Conservation (phyloP, 805 yeast species). For the Sugiyamaella marilandica region DNA sequence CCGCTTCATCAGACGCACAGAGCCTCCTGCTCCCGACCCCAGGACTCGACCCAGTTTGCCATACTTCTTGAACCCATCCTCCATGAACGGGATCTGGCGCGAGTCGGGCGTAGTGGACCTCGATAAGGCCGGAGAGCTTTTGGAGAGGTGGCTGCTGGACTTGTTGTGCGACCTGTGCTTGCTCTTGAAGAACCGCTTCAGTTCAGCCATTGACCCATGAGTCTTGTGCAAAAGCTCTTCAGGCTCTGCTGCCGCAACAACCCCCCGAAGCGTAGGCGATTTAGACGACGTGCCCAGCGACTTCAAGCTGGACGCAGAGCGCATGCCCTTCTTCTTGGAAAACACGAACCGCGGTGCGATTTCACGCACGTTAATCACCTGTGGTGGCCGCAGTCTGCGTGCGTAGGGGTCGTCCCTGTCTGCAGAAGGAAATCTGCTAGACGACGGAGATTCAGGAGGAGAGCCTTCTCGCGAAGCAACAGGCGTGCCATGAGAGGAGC, state of each 20-base stretch:
- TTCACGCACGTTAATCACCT: slow-evolving; percentile 22
- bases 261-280: slow-evolving; percentile 6
- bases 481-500: slow-evolving; percentile 3
- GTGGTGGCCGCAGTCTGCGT: slow-evolving; percentile 29
- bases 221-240: slow-evolving; percentile 16
- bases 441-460: slow-evolving; percentile 16
- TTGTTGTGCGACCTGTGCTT: slow-evolving; percentile 18
- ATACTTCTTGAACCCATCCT: slow-evolving; percentile 52
- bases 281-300: slow-evolving; percentile 9
- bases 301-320: slow-evolving; percentile 11
- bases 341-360: slow-evolving; percentile 36
- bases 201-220: slow-evolving; percentile 33
- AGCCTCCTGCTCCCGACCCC: slow-evolving; percentile 95
- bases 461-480: slow-evolving; percentile 15
- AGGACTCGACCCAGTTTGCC: slow-evolving; percentile 68
- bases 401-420: slow-evolving; percentile 33
- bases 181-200: slow-evolving; percentile 42
- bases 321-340: slow-evolving; percentile 12
- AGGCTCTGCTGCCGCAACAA: background rate
- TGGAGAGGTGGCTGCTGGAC: background rate
- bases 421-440: slow-evolving; percentile 19
- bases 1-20: slow-evolving; percentile 73
- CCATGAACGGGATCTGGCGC: slow-evolving; percentile 35
- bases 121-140: background rate
- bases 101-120: background rate